Evolutionary conservation across 2,329 filamentous ascomycete genomes (phyloP), one percentile per base, ranked within the genome.

Genomic region (Trichoderma simmonsii): DNA sequence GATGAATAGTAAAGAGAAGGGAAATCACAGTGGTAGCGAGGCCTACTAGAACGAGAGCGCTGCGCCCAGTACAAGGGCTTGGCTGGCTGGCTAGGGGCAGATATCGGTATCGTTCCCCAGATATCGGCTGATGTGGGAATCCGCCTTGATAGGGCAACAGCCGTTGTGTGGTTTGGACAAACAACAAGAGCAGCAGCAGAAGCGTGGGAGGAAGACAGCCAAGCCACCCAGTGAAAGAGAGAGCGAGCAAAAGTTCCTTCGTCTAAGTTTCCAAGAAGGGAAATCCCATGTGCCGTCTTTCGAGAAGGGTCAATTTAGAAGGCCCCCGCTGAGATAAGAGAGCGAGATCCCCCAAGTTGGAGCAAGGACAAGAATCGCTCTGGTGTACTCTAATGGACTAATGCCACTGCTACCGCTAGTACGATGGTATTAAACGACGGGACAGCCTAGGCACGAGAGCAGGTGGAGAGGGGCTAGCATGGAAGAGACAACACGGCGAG

Each of bases 181-280:
- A 73, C 62, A 51, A 54, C 66, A 67, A 67, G 72, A 60, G 30
- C 65, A 63, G 21, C 60, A 57, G 59, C 56, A 62, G 28, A 66
- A 56, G 36, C 69, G 62, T 39, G 72, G 48, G 67, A 73, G 60
- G 72, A 59, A 57, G 26, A 26, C n/a, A 77, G 78, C 77, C 80
- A 81, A 81, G 80, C 77, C 77, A 78, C 78, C 76, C 67, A 69
- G 66, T 75, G 78, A 75, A 60, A 77, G 77, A 77, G 79, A 77
- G 75, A 76, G 77, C 77, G 77, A 79, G 80, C 81, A 82, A 82
- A 82, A 82, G 81, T 82, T 80, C 80, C 81, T 74, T 82, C 77
- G 80, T 77, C 77, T 79, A 81, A 76, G 65, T 79, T 80, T 76
- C 79, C 79, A 69, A 76, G 76, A 78, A 78, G 75, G 81, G 80